Evolutionary conservation across 116 monocot species (phyloP), one percentile per base, ranked within the genome.

Genomic region (Trichopus zeylanicus): DNA sequence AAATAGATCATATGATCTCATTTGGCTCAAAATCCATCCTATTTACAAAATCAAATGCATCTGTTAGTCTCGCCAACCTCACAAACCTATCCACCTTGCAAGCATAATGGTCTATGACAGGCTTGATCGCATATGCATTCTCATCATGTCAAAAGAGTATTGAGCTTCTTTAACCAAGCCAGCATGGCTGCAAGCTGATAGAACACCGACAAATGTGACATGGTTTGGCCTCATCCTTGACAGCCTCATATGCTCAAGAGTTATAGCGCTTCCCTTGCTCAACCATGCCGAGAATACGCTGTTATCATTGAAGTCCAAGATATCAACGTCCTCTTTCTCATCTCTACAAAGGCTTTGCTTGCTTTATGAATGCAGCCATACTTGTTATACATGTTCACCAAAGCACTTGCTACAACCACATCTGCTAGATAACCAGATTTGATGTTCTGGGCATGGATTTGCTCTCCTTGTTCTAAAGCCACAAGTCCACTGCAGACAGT

Each of bases 71-170:
- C 3, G 83, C 86, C 63, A 83, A 60, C 70, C 94, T 79, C 42
- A 86, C 83, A 67, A 72, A 86, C 86, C 89, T 73, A 72, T 94
- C 94, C n/a, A 94, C 80, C 89, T 89, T 83, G 59, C 94, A 94
- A 10, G 89, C 89, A 38, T 71, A 94, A 55, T 89, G 94, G 58
- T 86, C 89, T 72, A 82, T 82, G 8, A 80, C 82, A 10, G 89
- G 89, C 60, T 75, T 70, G 64, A 86, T 89, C 6, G 70, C 51
- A 53, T 94, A 94, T 71, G 83, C 82, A 42, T 71, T 60, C 15
- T 73, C 94, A 94, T 94, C 80, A 94, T 76, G 28, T 76, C 67
- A 55, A 89, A 89, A 13, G 89, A 94, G 54, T 73, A 34, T 29
- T 82, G 62, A 21, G 94, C 94, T 60, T 89, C 78, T 7, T 83